Evolutionary conservation across 2,329 filamentous ascomycete species (phyloP), one percentile per base, ranked within the genome.

Genomic region (Fusarium sp.): DNA sequence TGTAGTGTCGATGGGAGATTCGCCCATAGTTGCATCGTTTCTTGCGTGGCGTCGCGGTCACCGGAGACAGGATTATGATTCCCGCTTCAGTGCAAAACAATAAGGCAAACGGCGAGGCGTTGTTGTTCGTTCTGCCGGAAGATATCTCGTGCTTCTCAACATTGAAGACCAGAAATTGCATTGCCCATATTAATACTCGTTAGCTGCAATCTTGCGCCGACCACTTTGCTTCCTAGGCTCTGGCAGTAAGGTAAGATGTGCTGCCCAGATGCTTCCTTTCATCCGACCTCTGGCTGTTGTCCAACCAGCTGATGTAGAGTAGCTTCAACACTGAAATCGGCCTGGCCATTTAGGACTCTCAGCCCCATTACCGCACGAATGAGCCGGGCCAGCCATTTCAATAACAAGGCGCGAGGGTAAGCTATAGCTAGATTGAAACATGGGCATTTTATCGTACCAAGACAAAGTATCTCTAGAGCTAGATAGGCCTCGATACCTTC

Each of bases 31-130:
- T 12, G 12, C 31, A 34, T 34, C 12, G 31, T 9, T 4, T 13
- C 36, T 4, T 36, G 18, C n/a, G 52, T 66, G 51, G 62, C 62
- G 39, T 55, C 46, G 23, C 37, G 39, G 13, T 11, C 8, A 28
- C 18, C 18, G 30, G 31, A 41, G 30, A 23, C 31, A 54, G 9
- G 18, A 9, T 34, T 39, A 28, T 28, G 8, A 23, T 23, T 28
- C 23, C 18, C 39, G 31, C 16, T 36, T 23, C 12, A 8, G 43
- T 8, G n/a, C 34, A 23, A 47, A 57, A 53, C 46, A 28, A 36
- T 37, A 16, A 4, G 6, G 39, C 13, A 55, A 27, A n/a, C 37
- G 13, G 16, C 16, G 56, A 40, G 12, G 11, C 43, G 39, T 28
- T 39, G 18, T 66, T 37, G 18, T 23, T 23, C 41, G 18, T 66